Evolutionary conservation across 1,284 basidiomycete genomes (phyloP).

Genomic region (Thelephora terrestris): DNA sequence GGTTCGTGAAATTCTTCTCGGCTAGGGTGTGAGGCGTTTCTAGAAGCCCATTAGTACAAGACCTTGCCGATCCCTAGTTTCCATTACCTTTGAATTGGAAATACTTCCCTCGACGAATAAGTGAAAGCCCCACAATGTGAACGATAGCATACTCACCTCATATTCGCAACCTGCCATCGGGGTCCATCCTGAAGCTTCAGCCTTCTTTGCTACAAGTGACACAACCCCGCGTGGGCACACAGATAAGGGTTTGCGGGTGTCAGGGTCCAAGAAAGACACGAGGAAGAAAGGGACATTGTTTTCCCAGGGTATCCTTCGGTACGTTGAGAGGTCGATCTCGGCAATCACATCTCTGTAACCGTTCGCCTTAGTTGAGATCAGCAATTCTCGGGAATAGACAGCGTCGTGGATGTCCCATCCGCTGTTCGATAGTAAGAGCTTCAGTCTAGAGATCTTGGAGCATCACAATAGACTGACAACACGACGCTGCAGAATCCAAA

Average conservation of each 20-base stretch:
- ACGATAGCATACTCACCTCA: slow-evolving; percentile 47
- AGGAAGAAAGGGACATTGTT: slow-evolving; percentile 89
- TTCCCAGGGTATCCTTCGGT: slow-evolving; percentile 88
- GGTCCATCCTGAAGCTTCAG: slow-evolving; percentile 38
- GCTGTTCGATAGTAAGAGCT: slow-evolving; percentile 25
- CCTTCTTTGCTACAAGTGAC: slow-evolving; percentile 44
- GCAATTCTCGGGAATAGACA: slow-evolving; percentile 75
- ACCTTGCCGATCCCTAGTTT: neutral
- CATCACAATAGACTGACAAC: slow-evolving; percentile 41
- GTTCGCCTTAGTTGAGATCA: slow-evolving; percentile 84
- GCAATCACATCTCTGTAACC: slow-evolving; percentile 88
- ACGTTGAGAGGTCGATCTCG: slow-evolving; percentile 75
- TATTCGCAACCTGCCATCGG: slow-evolving; percentile 84
- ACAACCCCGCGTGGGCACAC: slow-evolving; percentile 86
- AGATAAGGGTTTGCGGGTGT: slow-evolving; percentile 62
- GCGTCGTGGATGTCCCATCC: slow-evolving; percentile 86
- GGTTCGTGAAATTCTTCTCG: slow-evolving; percentile 68
- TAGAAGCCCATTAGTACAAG: slow-evolving; percentile 18
- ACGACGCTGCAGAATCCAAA: slow-evolving; percentile 92
- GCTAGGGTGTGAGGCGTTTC: slow-evolving; percentile 72
- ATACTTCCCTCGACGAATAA: slow-evolving; percentile 44
- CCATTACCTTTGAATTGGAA: slow-evolving; percentile 90
- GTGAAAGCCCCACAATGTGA: neutral
- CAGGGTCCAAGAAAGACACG: slow-evolving; percentile 81
- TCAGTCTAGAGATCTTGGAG: neutral